Conservation (phyloP, 2,329 filamentous ascomycete genomes). For the Myriangium duriaei region DNA sequence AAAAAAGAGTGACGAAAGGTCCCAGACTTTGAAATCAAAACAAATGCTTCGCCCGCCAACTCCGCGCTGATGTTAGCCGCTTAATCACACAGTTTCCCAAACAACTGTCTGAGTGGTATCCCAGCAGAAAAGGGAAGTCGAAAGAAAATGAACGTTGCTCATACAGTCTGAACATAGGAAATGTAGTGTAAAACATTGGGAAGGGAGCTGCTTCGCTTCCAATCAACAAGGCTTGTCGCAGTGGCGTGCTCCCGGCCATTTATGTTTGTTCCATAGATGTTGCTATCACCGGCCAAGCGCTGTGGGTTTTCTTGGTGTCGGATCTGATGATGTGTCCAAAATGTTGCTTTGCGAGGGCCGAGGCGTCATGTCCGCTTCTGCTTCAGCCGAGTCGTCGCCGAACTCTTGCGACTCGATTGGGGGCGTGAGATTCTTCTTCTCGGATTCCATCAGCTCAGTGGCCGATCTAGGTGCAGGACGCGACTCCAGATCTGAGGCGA, state of each 20-base stretch:
- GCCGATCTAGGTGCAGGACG: not conserved
- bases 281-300: too few relatives aligned
- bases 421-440: not conserved
- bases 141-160: not conserved
- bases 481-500: constrained; percentile 10
- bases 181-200: too few relatives aligned
- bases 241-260: too few relatives aligned
- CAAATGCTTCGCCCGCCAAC: not conserved
- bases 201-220: too few relatives aligned
- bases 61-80: not conserved
- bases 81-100: not conserved
- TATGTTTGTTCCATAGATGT: too few relatives aligned
- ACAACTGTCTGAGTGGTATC: too few relatives aligned
- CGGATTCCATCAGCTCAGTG: not conserved
- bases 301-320: not conserved
- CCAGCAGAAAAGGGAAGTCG: too few relatives aligned
- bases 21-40: too few relatives aligned
- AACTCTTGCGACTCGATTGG: not conserved
- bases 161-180: not conserved
- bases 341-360: not conserved
- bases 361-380: constrained; percentile 2
- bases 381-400: not conserved
- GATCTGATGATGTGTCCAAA: not conserved
- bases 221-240: too few relatives aligned
- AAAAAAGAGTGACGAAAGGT: too few relatives aligned